These are phyloP conservation scores for Candolleomyces eurysporus DNA, from an alignment of 768 basidiomycete genomes.

Conservation along the genomic window DNA sequence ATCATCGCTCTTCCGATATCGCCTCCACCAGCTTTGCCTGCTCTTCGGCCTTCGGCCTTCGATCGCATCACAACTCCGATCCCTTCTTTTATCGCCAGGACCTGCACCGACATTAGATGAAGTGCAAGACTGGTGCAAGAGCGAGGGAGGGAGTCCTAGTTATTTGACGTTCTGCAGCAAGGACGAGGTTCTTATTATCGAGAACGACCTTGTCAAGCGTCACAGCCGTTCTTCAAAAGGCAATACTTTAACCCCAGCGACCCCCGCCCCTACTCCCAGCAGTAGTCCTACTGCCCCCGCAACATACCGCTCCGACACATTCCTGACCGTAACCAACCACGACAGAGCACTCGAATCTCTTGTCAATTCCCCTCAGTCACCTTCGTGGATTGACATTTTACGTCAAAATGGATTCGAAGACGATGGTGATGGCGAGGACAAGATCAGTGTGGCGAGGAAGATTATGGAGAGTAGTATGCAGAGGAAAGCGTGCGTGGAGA, in stretches of 20 bases:
- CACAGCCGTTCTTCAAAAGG: background rate
- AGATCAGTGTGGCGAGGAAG: constrained; percentile 8
- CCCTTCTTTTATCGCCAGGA: constrained; percentile 27
- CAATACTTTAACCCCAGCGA: background rate
- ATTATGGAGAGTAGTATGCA: constrained; percentile 33
- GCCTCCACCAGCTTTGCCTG: constrained; percentile 28
- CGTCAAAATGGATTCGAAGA: too few species aligned
- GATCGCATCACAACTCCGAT: constrained; percentile 30
- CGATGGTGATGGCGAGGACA: background rate
- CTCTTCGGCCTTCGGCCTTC: constrained; percentile 31
- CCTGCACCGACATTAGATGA: constrained; percentile 22
- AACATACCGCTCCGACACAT: constrained; percentile 15
- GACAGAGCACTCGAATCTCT: constrained; percentile 25
- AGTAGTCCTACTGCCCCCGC: background rate
- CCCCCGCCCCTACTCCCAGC: constrained; percentile 3
- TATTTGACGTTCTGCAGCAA: constrained; percentile 38
- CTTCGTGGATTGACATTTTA: too few species aligned
- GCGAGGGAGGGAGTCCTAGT: constrained; percentile 24
- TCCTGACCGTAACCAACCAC: constrained; percentile 37
- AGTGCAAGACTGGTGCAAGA: constrained; percentile 16
- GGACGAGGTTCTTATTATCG: constrained; percentile 26
- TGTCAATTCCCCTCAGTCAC: too few species aligned
- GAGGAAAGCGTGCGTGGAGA: constrained; percentile 30
- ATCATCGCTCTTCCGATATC: constrained; percentile 19
- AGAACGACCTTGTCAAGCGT: constrained; percentile 30